Evolutionary conservation across 2,329 filamentous ascomycete species (phyloP), one percentile per base, ranked within the genome.

Genomic region (Calonectria pauciramosa): DNA sequence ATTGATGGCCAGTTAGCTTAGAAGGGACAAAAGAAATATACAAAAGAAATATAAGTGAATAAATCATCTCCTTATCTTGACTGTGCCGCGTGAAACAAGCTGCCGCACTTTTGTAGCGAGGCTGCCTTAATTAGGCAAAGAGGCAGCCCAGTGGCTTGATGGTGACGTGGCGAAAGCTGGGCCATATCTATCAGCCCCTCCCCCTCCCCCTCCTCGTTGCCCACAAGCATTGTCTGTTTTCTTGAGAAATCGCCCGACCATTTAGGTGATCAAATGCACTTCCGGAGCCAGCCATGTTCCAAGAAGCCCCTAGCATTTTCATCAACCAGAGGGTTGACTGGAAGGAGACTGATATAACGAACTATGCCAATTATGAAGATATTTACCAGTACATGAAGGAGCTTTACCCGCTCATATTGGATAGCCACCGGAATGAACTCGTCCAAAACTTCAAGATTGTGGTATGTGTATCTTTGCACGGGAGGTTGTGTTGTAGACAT

Each of bases 381-480:
- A 38, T 59, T 13, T 5, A 30, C 4, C 16, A 59, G 4, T 38
- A 36, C 32, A 59, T 59, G 54, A 23, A 36, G 13, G 20, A 30
- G 18, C 34, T n/a, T 4, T 59, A 59, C 54, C 54, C 30, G 4
- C 11, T 38, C 4, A 38, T 10, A 2, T 26, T 34, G 20, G 54
- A 59, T 4, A 38, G 34, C 8, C 28, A 11, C 11, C 30, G 32
- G 9, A 59, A 59, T n/a, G 18, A 28, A 59, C 7, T 36, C 13
- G 18, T 59, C n/a, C 54, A 59, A n/a, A 36, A 59, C 54, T 59
- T n/a, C 54, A 59, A 59, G 54, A 59, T 59, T 23, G 54, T 34
- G 52, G 52, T 34, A n/a, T 18, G 28, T 30, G 14, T 6, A 56
- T 18, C 18, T 5, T 18, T 34, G 13, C 26, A n/a, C 20, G 30